Evolutionary conservation across 768 basidiomycete species (phyloP).

Genomic region (Dendrothele bispora): DNA sequence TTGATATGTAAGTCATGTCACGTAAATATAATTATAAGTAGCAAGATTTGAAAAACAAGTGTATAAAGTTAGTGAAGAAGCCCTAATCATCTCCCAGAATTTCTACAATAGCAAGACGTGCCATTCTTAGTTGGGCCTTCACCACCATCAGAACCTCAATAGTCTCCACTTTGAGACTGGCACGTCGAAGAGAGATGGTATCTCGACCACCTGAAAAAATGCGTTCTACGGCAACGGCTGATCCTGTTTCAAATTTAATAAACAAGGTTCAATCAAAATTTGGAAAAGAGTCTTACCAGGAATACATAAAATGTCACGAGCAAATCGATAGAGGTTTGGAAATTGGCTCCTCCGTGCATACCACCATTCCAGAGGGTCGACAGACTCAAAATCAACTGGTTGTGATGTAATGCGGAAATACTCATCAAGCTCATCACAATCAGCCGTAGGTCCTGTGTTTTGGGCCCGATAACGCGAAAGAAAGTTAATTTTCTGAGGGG

Average conservation of each 20-base stretch:
- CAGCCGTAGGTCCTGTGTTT: neutral
- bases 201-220: conserved; percentile 11
- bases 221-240: conserved; percentile 17
- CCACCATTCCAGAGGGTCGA: conserved; percentile 11
- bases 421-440: conserved; percentile 1
- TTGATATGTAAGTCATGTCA: too few relatives aligned
- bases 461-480: neutral
- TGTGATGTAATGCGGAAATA: conserved; percentile 5
- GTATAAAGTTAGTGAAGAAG: too few relatives aligned
- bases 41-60: too few relatives aligned
- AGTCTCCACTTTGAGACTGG: conserved; percentile 13
- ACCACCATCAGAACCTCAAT: too few relatives aligned
- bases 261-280: neutral
- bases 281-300: conserved; percentile 3
- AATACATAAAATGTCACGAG: too few relatives aligned
- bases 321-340: conserved; percentile 9
- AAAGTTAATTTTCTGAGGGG: conserved; percentile 2
- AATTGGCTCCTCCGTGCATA: conserved; percentile 5
- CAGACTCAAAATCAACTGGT: conserved; percentile 1
- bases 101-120: neutral
- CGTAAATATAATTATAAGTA: too few relatives aligned
- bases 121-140: conserved; percentile 8
- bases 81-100: neutral
- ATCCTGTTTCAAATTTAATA: conserved; percentile 4
- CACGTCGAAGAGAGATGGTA: conserved; percentile 12